Percentiles rank a stretch among this genome's conserved stretches.
Evolutionary conservation across 805 yeast genomes (phyloP).

Genomic region (Pichia membranifaciens): DNA sequence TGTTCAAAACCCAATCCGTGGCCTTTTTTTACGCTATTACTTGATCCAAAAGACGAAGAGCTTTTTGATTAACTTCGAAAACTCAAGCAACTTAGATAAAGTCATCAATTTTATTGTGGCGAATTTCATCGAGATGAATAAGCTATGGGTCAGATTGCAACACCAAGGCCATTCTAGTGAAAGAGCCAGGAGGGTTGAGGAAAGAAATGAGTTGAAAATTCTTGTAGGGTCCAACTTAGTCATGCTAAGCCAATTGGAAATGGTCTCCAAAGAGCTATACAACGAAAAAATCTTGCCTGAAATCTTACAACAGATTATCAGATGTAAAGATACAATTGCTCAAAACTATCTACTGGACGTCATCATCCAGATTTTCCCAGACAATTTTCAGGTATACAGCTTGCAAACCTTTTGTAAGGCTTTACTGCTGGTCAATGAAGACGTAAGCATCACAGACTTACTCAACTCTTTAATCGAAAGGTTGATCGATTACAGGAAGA

Average conservation of each 20-base stretch:
- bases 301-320: slow-evolving; percentile 82
- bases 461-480: slow-evolving; percentile 69
- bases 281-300: slow-evolving; percentile 62
- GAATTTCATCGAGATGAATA: slow-evolving; percentile 96
- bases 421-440: slow-evolving; percentile 60
- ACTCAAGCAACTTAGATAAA: slow-evolving; percentile 44
- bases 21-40: slow-evolving; percentile 84
- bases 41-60: slow-evolving; percentile 77
- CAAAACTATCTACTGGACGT: slow-evolving; percentile 91
- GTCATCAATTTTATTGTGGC: slow-evolving; percentile 74
- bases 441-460: slow-evolving; percentile 61
- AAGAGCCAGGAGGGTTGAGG: slow-evolving; percentile 62
- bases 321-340: slow-evolving; percentile 86
- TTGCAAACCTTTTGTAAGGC: slow-evolving; percentile 62
- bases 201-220: slow-evolving; percentile 83
- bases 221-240: slow-evolving; percentile 91
- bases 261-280: slow-evolving; percentile 49
- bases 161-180: slow-evolving; percentile 92
- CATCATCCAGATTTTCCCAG: slow-evolving; percentile 90
- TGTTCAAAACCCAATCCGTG: slow-evolving; percentile 91
- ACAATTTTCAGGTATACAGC: slow-evolving; percentile 77
- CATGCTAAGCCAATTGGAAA: slow-evolving; percentile 78
- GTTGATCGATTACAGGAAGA: slow-evolving; percentile 47
- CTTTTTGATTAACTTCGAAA: slow-evolving; percentile 37
- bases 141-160: slow-evolving; percentile 93